Conservation (phyloP, 192 early-diverging fungal genomes). For the Coemansia sp. region DNA sequence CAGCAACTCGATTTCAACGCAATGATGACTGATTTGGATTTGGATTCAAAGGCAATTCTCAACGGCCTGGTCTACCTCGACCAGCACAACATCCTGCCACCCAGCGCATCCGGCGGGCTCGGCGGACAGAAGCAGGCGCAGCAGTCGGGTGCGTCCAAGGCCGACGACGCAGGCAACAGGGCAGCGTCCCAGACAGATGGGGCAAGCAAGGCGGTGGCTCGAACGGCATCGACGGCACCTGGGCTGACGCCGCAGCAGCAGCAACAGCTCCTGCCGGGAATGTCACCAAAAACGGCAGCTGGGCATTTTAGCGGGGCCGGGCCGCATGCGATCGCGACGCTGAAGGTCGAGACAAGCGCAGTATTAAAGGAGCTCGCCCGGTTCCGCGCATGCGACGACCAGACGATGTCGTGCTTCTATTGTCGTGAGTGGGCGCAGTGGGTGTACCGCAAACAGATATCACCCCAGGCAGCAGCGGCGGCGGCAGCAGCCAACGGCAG, state of each 20-base stretch:
- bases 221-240: neutral
- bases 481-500: neutral
- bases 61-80: constrained; percentile 47
- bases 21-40: constrained; percentile 52
- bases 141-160: constrained; percentile 5
- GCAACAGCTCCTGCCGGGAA: constrained; percentile 13
- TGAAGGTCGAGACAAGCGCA: constrained; percentile 62
- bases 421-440: constrained; percentile 79
- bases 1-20: neutral
- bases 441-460: constrained; percentile 67
- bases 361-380: constrained; percentile 67
- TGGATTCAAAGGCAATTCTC: constrained; percentile 53
- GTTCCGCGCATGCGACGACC: constrained; percentile 70
- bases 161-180: neutral
- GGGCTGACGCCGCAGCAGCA: constrained; percentile 3
- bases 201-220: neutral
- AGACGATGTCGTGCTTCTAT: constrained; percentile 66
- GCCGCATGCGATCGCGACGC: constrained; percentile 49
- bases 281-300: constrained; percentile 20
- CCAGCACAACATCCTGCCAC: constrained; percentile 43
- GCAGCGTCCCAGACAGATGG: neutral
- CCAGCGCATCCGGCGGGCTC: constrained; percentile 16
- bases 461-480: constrained; percentile 14
- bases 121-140: constrained; percentile 6
- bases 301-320: constrained; percentile 23